phyloP scores from a whole-genome alignment of 768 basidiomycete genomes.

The Tricholoma furcatifolium region DNA sequence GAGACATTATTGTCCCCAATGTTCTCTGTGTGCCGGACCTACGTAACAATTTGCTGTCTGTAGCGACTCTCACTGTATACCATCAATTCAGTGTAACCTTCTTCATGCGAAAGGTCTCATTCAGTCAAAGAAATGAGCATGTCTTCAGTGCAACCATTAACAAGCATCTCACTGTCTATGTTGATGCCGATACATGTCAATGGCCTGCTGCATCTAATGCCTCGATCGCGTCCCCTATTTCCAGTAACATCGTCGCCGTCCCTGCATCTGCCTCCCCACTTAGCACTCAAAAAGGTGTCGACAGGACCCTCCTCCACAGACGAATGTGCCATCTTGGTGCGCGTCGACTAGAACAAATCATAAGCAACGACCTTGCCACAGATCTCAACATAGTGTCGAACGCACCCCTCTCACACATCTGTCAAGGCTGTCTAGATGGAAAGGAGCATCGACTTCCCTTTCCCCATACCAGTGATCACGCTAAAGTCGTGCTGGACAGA shows the following conservation, averaged over 20 bases:
- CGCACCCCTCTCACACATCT: not conserved
- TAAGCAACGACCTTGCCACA: not conserved
- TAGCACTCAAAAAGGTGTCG: not conserved
- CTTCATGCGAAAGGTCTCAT: conserved; percentile 2
- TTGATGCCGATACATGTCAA: not conserved
- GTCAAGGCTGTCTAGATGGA: not conserved
- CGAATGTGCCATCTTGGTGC: conserved; percentile 3
- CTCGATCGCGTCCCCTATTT: no score
- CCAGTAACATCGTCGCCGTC: not conserved
- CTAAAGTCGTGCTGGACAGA: not conserved
- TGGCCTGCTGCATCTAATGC: no score
- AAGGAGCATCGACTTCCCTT: not conserved
- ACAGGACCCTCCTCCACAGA: conserved; percentile 3
- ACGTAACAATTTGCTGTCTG: conserved; percentile 2
- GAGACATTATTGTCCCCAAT: not conserved
- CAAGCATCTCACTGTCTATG: not conserved
- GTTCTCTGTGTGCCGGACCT: conserved; percentile 1
- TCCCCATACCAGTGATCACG: not conserved
- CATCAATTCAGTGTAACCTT: not conserved
- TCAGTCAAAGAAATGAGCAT: not conserved
- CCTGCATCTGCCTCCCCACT: not conserved
- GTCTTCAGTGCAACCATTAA: conserved; percentile 2
- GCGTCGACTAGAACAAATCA: not conserved
- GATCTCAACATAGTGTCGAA: not conserved
- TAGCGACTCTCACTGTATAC: not conserved